phyloP scores from a whole-genome alignment of 441 rosid genomes.

The Hura crepitans region DNA sequence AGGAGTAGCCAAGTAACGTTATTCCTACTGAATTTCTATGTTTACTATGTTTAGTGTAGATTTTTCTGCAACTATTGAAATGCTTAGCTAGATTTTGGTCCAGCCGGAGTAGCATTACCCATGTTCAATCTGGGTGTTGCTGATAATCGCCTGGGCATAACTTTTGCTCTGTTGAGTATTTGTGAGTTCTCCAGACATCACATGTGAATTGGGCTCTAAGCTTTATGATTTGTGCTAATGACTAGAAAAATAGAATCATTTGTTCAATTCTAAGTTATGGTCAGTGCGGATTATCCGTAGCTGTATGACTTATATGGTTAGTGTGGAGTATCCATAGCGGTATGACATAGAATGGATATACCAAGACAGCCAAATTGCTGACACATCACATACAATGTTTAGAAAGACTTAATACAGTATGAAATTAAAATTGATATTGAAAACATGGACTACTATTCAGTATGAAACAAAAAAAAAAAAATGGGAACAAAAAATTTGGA shows the following conservation, averaged over 20 bases:
- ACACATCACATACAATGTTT: background rate
- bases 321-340: background rate
- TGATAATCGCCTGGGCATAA: background rate
- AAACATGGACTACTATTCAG: background rate
- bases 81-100: background rate
- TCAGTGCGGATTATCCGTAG: background rate
- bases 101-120: background rate
- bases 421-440: background rate
- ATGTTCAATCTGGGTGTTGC: background rate
- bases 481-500: background rate
- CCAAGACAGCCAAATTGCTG: background rate
- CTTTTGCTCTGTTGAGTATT: background rate
- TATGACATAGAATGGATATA: background rate
- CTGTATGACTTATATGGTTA: background rate
- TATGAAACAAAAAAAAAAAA: background rate
- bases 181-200: constrained; percentile 4
- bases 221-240: background rate
- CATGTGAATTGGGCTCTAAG: background rate
- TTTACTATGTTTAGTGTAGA: constrained; percentile 1
- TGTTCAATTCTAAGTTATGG: background rate
- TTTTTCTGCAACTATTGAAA: too few species aligned
- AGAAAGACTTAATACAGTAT: background rate
- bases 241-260: background rate
- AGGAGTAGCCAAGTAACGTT: background rate
- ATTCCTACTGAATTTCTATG: background rate